Conservation (phyloP, 805 yeast species). For the Metschnikowia continentalis region DNA sequence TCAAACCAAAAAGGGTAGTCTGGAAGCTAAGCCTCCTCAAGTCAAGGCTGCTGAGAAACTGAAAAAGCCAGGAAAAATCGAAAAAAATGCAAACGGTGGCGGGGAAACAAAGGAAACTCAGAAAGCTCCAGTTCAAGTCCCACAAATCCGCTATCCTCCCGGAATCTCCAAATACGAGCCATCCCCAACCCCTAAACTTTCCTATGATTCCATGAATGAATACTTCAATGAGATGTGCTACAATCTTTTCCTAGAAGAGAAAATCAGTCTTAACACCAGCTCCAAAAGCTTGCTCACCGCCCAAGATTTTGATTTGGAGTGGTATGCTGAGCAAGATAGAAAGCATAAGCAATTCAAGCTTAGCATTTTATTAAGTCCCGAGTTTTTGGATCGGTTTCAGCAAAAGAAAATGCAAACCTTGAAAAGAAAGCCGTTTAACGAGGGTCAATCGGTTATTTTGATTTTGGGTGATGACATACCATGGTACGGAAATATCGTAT, state of each 20-base stretch:
- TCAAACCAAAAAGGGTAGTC: neutral
- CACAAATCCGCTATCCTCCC: slow-evolving; percentile 18
- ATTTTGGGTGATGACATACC: slow-evolving; percentile 46
- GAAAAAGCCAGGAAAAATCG: neutral
- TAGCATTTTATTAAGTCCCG: slow-evolving; percentile 42
- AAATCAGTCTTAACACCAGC: slow-evolving; percentile 30
- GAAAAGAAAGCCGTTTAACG: slow-evolving; percentile 56
- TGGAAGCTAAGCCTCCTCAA: neutral
- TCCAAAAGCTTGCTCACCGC: slow-evolving; percentile 35
- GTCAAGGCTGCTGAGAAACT: neutral
- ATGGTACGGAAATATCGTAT: slow-evolving; percentile 59
- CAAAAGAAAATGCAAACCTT: slow-evolving; percentile 48
- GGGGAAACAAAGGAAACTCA: neutral
- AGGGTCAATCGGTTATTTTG: slow-evolving; percentile 56
- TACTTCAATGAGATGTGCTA: slow-evolving; percentile 59
- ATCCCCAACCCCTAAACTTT: slow-evolving; percentile 38
- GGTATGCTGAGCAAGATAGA: slow-evolving; percentile 46
- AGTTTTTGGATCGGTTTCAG: slow-evolving; percentile 46
- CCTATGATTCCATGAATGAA: slow-evolving; percentile 46
- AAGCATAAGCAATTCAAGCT: slow-evolving; percentile 39
- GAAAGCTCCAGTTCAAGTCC: neutral
- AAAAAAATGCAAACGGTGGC: neutral
- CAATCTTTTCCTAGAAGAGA: slow-evolving; percentile 61
- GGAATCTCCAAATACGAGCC: slow-evolving; percentile 30
- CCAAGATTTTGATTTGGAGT: slow-evolving; percentile 47